Evolutionary conservation across 306 rosid genomes (phyloP).

Genomic region (Ormosia semicastrata): DNA sequence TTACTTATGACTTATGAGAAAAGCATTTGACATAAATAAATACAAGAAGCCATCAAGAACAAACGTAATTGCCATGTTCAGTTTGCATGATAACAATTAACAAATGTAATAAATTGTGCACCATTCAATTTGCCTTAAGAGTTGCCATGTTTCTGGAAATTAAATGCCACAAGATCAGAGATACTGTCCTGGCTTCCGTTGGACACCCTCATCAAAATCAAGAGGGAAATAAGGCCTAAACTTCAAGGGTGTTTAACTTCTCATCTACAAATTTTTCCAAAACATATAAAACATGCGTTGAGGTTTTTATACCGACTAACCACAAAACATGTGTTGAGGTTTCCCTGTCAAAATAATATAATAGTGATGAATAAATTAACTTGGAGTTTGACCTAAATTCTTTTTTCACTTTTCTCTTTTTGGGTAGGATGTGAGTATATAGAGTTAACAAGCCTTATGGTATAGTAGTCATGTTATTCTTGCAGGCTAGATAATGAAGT

Average conservation of each 20-base stretch:
- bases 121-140: background rate
- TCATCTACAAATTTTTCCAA: background rate
- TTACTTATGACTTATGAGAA: background rate
- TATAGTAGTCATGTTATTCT: too few species aligned
- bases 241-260: background rate
- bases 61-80: background rate
- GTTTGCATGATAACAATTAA: background rate
- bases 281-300: background rate
- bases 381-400: too few species aligned
- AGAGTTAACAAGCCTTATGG: too few species aligned
- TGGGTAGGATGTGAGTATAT: too few species aligned
- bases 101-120: background rate
- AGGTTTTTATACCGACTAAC: background rate
- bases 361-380: too few species aligned
- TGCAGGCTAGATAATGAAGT: too few species aligned
- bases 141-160: background rate
- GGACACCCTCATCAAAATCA: background rate
- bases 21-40: background rate
- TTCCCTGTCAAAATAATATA: too few species aligned
- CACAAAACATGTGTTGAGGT: background rate
- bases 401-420: too few species aligned
- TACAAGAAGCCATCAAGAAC: background rate
- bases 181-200: background rate
- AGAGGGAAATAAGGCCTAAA: too few species aligned
- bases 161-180: background rate